Base-by-base conservation (phyloP, 345 rosid species). In the Moricandia arvensis region DNA sequence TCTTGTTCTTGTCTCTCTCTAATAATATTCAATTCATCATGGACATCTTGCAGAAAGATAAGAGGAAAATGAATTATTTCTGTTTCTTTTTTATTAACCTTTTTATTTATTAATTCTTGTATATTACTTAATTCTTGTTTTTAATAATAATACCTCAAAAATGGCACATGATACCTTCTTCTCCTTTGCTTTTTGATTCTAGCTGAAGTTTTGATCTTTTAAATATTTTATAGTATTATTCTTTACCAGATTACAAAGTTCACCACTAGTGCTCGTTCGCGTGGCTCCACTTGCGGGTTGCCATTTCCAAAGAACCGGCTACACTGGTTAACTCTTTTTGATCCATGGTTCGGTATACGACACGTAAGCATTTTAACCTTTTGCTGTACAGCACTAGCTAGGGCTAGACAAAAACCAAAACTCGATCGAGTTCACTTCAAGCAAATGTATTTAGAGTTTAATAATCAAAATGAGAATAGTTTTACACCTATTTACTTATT, bases 111-210 rank as follows among this genome's bases (percentile, higher is more conserved):
- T 55, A 3, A 31, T 62, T 51, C 1, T 63, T 27, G 18, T 6
- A n/a, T 47, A 18, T 57, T 47, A 31, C 0, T 77, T 43, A 27
- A 27, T 63, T 64, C 29, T 21, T 68, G 15, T 15, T 64, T 64
- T 47, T 78, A 4, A 66, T 53, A 71, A 45, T 77, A 63, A 71
- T 47, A 59, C 13, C 73, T 67, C 68, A 18, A 33, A 59, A 67
- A 68, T 79, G 74, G 81, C 81, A 79, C 81, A 79, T 79, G 81
- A 79, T 67, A 15, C 77, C 74, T 67, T 73, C 80, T 71, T 33
- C 77, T 77, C 72, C 59, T 65, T 66, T 66, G 76, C 77, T 65
- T 78, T 78, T 78, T 74, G 73, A 78, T 78, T 78, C 63, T 72
- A 72, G 74, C 65, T 66, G 3, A 37, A 72, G 51, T n/a, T 49